phyloP scores from a whole-genome alignment of 2,329 filamentous ascomycete species.

The Mycogone perniciosa region DNA sequence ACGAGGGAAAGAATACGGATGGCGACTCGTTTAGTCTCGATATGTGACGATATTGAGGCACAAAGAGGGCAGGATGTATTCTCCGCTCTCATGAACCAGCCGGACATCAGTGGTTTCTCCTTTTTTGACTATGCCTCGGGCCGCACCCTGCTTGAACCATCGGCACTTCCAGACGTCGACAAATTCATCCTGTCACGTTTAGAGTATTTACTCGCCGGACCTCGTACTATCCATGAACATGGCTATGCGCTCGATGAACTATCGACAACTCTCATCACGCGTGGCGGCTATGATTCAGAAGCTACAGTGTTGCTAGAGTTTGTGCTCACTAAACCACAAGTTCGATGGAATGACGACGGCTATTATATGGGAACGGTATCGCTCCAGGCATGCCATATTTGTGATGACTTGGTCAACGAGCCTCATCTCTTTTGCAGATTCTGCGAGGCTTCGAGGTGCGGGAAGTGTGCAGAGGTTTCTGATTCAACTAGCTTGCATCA shows the following conservation, averaged over 20 bases:
- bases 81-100: constrained; percentile 10
- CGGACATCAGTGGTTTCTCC: constrained; percentile 1
- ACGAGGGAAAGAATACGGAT: background rate
- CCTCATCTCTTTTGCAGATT: constrained; percentile 6
- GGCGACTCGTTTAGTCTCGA: constrained; percentile 7
- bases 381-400: background rate
- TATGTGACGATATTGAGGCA: constrained; percentile 11
- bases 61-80: constrained; percentile 17
- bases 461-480: background rate
- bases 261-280: background rate
- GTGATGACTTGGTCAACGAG: constrained; percentile 1
- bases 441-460: constrained; percentile 7
- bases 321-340: constrained; percentile 2
- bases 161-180: background rate
- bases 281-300: constrained; percentile 1
- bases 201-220: constrained; percentile 5
- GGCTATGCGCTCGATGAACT: background rate
- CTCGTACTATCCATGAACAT: constrained; percentile 3
- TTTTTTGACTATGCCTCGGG: constrained; percentile 12
- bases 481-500: constrained; percentile 3
- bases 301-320: background rate
- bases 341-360: constrained; percentile 5
- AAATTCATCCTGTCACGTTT: constrained; percentile 2
- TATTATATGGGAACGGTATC: background rate
- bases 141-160: background rate